Base-by-base conservation (phyloP, 768 basidiomycete species). In the Hortiboletus flavorubellus region DNA sequence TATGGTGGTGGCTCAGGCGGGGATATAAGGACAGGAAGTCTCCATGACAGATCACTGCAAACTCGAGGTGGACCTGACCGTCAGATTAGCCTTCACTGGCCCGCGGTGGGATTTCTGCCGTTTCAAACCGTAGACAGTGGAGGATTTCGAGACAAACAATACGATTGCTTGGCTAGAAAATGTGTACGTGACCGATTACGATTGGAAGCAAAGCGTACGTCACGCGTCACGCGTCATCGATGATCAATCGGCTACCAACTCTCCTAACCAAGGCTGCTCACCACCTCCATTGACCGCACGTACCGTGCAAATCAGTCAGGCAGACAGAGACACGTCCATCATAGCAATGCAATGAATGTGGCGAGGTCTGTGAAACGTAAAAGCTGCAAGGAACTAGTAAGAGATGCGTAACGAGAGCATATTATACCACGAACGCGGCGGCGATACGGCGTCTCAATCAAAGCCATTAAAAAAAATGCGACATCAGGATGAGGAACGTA, bases 361-460 rank as follows among this genome's bases (percentile, higher is more conserved):
- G 38, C 11, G 8, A 41, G 8, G 49, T 54, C 59, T 59, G 55
- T 51, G 44, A 34, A 35, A 40, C 34, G 44, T 55, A 51, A 52
- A 39, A 34, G 39, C 30, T 43, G 54, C 42, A 31, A 38, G 40
- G 29, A 49, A 35, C 42, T 35, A 44, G 26, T 26, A 39, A 37
- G 49, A 30, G 46, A 52, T 53, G 50, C 18, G 50, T 50, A 58
- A 52, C 35, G 40, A 59, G 49, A 61, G 55, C 59, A 59, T 50
- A 66, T 61, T 68, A 66, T 56, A 51, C 63, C 64, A 68, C 56
- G 26, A 45, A 37, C 5, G 61, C 49, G 51, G 51, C 12, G 43
- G 39, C 18, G 33, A 40, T 59, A 54, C 48, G 58, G 57, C 51
- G 48, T 57, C 49, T 41, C 49, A 46, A 45, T 49, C 40, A 23